Evolutionary conservation across 2,329 filamentous ascomycete species (phyloP).

Genomic region (Pseudogymnoascus sp.): DNA sequence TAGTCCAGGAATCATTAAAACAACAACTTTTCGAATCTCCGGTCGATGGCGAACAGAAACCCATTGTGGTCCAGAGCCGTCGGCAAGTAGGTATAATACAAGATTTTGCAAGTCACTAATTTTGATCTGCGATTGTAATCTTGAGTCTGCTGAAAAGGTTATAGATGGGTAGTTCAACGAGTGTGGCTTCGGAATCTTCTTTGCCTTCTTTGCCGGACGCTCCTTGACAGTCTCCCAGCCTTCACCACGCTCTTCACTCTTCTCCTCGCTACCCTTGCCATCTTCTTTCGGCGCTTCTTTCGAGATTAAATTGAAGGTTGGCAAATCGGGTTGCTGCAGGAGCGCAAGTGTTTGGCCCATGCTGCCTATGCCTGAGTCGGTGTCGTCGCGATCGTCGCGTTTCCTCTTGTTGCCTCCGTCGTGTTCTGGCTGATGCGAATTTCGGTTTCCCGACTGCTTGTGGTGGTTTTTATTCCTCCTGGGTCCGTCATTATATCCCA

Average conservation of each 20-base stretch:
- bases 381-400: conserved; percentile 24
- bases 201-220: conserved; percentile 48
- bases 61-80: conserved; percentile 59
- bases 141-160: conserved; percentile 45
- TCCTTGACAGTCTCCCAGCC: conserved; percentile 46
- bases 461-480: conserved; percentile 7
- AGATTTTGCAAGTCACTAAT: conserved; percentile 56
- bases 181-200: conserved; percentile 51
- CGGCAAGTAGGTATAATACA: conserved; percentile 59
- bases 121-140: conserved; percentile 55
- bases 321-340: conserved; percentile 24
- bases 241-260: conserved; percentile 11
- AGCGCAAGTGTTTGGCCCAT: conserved; percentile 20
- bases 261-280: conserved; percentile 15
- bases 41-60: conserved; percentile 55
- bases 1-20: conserved; percentile 85
- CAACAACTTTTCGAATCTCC: conserved; percentile 70
- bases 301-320: conserved; percentile 29
- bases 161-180: conserved; percentile 54
- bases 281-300: conserved; percentile 13
- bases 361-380: conserved; percentile 11
- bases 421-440: conserved; percentile 3
- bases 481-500: conserved; percentile 1
- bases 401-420: conserved; percentile 20
- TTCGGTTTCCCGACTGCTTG: not conserved